phyloP scores from a whole-genome alignment of 768 basidiomycete species.

The Amanita exitialis region DNA sequence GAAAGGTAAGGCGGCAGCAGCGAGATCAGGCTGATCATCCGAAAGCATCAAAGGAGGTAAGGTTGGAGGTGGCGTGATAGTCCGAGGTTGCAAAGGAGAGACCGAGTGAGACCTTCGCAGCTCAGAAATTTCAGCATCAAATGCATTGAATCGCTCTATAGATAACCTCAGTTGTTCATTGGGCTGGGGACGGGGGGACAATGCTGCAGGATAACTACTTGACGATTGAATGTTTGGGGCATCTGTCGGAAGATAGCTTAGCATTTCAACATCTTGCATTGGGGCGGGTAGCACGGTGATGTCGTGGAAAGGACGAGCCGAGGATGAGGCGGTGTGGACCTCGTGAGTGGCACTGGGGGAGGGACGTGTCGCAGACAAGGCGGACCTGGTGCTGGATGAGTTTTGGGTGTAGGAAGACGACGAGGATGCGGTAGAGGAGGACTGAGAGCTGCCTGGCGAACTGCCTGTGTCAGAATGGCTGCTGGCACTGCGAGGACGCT shows the following conservation, averaged over 20 bases:
- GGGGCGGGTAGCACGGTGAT: conserved; percentile 31
- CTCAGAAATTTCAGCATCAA: conserved; percentile 42
- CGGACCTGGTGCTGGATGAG: not conserved
- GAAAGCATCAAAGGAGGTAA: conserved; percentile 25
- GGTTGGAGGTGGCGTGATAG: conserved; percentile 21
- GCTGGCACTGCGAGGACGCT: conserved; percentile 45
- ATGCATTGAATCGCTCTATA: conserved; percentile 41
- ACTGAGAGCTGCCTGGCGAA: conserved; percentile 21
- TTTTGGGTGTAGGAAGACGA: conserved; percentile 3
- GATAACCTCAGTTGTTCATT: conserved; percentile 33
- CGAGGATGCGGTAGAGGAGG: conserved; percentile 16
- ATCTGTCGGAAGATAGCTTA: conserved; percentile 21
- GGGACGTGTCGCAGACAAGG: not conserved
- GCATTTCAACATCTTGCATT: conserved; percentile 43
- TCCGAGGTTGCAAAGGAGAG: conserved; percentile 12
- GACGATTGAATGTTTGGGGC: conserved; percentile 5
- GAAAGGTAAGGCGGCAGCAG: conserved; percentile 12
- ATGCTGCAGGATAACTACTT: conserved; percentile 1
- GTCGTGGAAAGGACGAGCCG: conserved; percentile 11
- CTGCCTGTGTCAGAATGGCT: conserved; percentile 23
- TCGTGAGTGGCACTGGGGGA: conserved; percentile 11
- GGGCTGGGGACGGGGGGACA: conserved; percentile 6
- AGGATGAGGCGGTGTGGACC: conserved; percentile 13
- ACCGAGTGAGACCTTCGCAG: conserved; percentile 30
- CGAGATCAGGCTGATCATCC: conserved; percentile 11